Evolutionary conservation across 768 basidiomycete genomes (phyloP), one percentile per base, ranked within the genome.

Genomic region (Mycena leptocephala): DNA sequence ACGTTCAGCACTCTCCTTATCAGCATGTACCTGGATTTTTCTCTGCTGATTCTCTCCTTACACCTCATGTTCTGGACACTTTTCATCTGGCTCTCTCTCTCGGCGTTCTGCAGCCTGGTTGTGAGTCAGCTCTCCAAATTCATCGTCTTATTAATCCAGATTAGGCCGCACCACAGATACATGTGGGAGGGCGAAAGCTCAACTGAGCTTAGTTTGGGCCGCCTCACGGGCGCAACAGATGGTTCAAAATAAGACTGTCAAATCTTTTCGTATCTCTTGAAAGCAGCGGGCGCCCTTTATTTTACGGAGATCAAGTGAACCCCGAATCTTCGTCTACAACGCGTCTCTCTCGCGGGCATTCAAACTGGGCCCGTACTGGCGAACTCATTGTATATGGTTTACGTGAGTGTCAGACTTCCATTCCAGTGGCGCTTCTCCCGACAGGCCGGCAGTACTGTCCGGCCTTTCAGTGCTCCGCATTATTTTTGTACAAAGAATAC

Each of bases 361-460:
- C 58, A 35, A 59, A 33, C 30, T 59, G 58, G 58, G 30, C 30
- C 58, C 32, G 14, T 35, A 35, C 58, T 20, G 58, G 10, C 58
- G 35, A n/a, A 35, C 33, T 59, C 58, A 20, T 59, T 33, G 58
- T 30, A 59, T 35, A 35, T 59, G 58, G 58, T 35, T 35, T 59
- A 59, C 32, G 30, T 32, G 58, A 59, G 58, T 33, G 32, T 59
- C 32, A 59, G 58, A 59, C 30, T 59, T 59, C 30, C 58, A 59
- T 59, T 59, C 58, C 32, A 33, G 30, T 22, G 58, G 58, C 58
- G 58, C 58, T 59, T 59, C 58, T 59, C 58, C 58, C 58, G 58
- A 59, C 58, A 59, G 58, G 22, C 58, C 58, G 58, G 22, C 58
- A 59, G 58, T 59, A 37, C 58, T 35, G 58, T 59, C 58, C 16